Evolutionary conservation across 352 stramenopile species (phyloP).

Genomic region (Phytophthora rubi): DNA sequence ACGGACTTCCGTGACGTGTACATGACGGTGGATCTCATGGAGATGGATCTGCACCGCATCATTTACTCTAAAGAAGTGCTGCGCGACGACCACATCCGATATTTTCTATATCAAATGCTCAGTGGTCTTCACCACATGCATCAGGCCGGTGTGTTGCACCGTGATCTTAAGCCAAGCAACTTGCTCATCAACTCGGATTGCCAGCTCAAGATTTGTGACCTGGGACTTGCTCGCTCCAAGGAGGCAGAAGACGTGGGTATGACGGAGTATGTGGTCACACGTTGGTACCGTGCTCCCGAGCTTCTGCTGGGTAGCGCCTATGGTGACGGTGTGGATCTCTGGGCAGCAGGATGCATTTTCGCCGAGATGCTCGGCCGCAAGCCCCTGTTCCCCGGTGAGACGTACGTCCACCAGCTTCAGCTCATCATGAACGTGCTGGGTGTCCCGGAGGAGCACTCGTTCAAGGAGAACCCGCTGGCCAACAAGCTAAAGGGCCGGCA

Average conservation of each 20-base stretch:
- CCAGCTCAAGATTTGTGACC: slow-evolving; percentile 97
- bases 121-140: slow-evolving; percentile 91
- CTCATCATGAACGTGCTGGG: slow-evolving; percentile 91
- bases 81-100: slow-evolving; percentile 93
- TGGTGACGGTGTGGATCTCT: slow-evolving; percentile 84
- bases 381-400: slow-evolving; percentile 85
- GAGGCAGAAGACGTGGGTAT: slow-evolving; percentile 91
- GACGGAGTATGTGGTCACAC: slow-evolving; percentile 91
- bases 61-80: slow-evolving; percentile 94
- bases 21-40: slow-evolving; percentile 93
- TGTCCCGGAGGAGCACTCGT: slow-evolving; percentile 87
- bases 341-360: slow-evolving; percentile 89
- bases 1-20: slow-evolving; percentile 90
- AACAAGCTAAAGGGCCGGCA: slow-evolving; percentile 90
- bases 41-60: slow-evolving; percentile 93
- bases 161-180: slow-evolving; percentile 89
- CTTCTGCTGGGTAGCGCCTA: slow-evolving; percentile 87
- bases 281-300: slow-evolving; percentile 90
- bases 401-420: slow-evolving; percentile 89
- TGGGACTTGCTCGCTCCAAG: slow-evolving; percentile 92
- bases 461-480: slow-evolving; percentile 88
- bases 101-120: slow-evolving; percentile 94
- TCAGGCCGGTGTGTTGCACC: slow-evolving; percentile 82
- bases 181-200: slow-evolving; percentile 94
- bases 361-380: slow-evolving; percentile 89